Conservation (phyloP, 441 rosid genomes). For the Theobroma grandiflorum region DNA sequence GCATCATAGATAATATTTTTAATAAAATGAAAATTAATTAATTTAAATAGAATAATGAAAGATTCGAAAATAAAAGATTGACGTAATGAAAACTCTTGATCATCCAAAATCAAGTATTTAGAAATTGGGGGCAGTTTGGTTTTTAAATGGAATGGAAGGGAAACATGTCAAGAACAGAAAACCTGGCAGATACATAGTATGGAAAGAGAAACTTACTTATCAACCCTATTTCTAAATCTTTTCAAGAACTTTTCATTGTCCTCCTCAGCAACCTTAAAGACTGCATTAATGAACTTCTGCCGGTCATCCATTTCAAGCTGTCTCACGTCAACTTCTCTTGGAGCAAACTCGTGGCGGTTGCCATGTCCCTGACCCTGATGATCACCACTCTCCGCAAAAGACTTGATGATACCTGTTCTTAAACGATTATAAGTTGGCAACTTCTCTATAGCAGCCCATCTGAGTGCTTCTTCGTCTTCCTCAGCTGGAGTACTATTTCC, state of each 20-base stretch:
- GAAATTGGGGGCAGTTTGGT: neutral
- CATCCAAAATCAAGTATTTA: too few species aligned
- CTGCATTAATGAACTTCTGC: conserved; percentile 58
- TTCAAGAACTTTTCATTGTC: conserved; percentile 70
- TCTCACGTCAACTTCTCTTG: conserved; percentile 69
- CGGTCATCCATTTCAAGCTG: conserved; percentile 67
- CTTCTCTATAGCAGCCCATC: conserved; percentile 92
- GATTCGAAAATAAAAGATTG: too few species aligned
- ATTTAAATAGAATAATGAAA: too few species aligned
- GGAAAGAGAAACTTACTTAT: conserved; percentile 52
- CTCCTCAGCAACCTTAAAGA: conserved; percentile 71
- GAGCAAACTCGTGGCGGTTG: conserved; percentile 13
- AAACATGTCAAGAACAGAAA: too few species aligned
- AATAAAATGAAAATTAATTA: too few species aligned
- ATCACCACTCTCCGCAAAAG: conserved; percentile 38
- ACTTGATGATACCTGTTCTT: conserved; percentile 65
- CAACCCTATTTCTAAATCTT: conserved; percentile 63
- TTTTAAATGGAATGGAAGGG: too few species aligned
- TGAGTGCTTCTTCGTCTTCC: conserved; percentile 83
- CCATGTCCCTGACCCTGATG: conserved; percentile 41
- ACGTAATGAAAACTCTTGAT: too few species aligned
- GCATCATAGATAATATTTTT: too few species aligned
- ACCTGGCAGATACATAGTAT: neutral
- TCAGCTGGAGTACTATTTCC: conserved; percentile 51
- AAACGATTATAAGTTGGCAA: conserved; percentile 76